phyloP scores from a whole-genome alignment of 441 rosid genomes.

The Sinapis alba region DNA sequence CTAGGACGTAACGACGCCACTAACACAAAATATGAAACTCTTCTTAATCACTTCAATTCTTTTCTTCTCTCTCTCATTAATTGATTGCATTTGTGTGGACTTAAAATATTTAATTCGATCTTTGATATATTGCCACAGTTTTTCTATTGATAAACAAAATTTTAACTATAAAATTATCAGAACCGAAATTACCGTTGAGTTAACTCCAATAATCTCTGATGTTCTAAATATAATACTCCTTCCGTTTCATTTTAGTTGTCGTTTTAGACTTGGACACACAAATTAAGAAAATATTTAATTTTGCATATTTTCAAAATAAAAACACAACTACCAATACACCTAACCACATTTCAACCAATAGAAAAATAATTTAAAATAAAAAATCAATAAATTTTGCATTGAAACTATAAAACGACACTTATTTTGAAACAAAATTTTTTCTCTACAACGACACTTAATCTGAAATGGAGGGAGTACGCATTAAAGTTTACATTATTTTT shows the following conservation, averaged over 20 bases:
- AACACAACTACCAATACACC: too few species aligned
- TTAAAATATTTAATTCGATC: background rate
- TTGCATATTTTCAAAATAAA: too few species aligned
- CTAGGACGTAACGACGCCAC: background rate
- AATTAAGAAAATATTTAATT: too few species aligned
- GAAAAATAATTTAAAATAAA: too few species aligned
- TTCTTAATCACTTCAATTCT: background rate
- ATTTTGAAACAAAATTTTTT: too few species aligned
- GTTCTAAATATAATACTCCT: background rate
- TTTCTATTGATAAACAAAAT: background rate
- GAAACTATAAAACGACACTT: too few species aligned
- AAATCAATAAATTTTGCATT: too few species aligned
- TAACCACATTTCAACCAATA: too few species aligned
- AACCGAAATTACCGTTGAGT: background rate
- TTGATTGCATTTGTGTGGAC: background rate
- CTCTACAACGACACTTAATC: too few species aligned
- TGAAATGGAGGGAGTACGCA: too few species aligned
- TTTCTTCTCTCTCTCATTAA: background rate
- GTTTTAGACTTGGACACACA: too few species aligned
- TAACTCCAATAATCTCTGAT: background rate
- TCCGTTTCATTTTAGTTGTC: too few species aligned
- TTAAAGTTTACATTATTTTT: background rate
- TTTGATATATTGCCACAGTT: background rate
- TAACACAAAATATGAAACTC: background rate
- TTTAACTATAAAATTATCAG: background rate